Evolutionary conservation across 306 rosid genomes (phyloP), one percentile per base, ranked within the genome.

Genomic region (Cucurbita moschata): DNA sequence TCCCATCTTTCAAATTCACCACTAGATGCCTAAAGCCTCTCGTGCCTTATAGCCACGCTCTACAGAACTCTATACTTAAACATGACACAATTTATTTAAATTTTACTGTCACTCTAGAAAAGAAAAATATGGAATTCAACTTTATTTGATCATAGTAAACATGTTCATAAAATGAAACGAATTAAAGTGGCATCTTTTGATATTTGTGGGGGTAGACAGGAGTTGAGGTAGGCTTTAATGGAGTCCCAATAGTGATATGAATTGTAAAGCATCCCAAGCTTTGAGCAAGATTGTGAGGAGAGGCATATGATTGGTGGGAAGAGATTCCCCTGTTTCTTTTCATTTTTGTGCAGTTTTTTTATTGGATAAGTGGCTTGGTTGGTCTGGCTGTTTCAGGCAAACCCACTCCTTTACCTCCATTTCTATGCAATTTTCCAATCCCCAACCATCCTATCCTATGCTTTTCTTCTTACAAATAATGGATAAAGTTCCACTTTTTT

Each of bases 211-310:
- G 40, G 35, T 39, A 10, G 51, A 42, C 37, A 65, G 10, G 19
- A 42, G 18, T 44, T 19, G 37, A 44, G 3, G n/a, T 66, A 21
- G 65, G 38, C 54, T 43, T 66, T 19, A 66, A 66, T 66, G 72
- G 39, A 19, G 6, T 44, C 11, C 18, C 43, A 66, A 21, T 2
- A 44, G 55, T 10, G 38, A 44, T 15, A 65, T 66, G 54, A 64
- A 39, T 64, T n/a, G 53, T 66, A 66, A 43, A 43, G 72, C 72
- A 66, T 66, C 71, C 71, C 71, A 42, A 65, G 37, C 71, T 65
- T 65, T 65, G 71, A 18, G 71, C 23, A 40, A 64, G 21, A 44
- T 66, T 44, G 16, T 44, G n/a, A 40, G 8, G 18, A 38, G 51
- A 40, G 51, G 4, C 35, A 64, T 21, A 9, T 64, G 71, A 64